Conservation (phyloP, 177 flowering plant species). For the Vitis hybrid region DNA sequence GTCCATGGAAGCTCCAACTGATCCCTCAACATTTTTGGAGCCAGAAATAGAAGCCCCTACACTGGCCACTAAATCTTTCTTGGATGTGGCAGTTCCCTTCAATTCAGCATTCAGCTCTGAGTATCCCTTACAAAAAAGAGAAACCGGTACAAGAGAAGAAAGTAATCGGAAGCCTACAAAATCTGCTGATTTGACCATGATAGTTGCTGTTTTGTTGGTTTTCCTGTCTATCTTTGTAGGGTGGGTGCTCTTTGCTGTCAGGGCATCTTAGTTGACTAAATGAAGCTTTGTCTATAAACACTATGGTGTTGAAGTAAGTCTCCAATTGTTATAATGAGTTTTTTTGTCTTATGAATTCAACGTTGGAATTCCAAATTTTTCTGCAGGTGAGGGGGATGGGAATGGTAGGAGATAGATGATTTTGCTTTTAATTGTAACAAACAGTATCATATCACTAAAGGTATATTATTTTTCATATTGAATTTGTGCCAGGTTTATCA, state of each 20-base stretch:
- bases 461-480: too few relatives aligned
- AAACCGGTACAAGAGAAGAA: conserved; percentile 8
- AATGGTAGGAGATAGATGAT: too few relatives aligned
- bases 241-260: conserved; percentile 25
- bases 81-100: conserved; percentile 47
- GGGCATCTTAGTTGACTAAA: conserved; percentile 10
- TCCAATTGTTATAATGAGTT: neutral
- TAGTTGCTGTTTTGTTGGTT: conserved; percentile 43
- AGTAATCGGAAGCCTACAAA: conserved; percentile 11
- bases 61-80: conserved; percentile 45
- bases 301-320: neutral
- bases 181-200: conserved; percentile 20
- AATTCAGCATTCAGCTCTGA: conserved; percentile 14
- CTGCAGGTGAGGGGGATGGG: too few relatives aligned
- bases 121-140: conserved; percentile 15
- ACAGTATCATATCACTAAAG: too few relatives aligned
- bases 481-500: too few relatives aligned
- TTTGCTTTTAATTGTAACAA: too few relatives aligned
- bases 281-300: neutral
- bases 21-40: conserved; percentile 50
- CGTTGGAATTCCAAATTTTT: neutral
- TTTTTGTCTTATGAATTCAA: neutral
- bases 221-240: conserved; percentile 50
- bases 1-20: conserved; percentile 66
- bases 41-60: conserved; percentile 56